These are phyloP conservation scores for Alternaria incomplexa DNA, from an alignment of 2,329 filamentous ascomycete genomes.

Conservation along the genomic window DNA sequence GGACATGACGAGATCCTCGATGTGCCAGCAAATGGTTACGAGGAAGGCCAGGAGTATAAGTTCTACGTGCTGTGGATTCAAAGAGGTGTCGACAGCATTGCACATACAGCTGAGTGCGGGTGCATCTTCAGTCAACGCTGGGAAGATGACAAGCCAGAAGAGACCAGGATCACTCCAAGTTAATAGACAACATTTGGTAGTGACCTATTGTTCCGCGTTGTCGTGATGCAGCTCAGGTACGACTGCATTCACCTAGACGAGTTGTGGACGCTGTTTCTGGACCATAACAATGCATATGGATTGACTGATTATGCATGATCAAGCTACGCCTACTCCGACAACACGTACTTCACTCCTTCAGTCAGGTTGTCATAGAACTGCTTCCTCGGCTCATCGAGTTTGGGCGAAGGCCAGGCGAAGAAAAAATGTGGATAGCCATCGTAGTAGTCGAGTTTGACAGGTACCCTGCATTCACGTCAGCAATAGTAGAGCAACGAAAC, in stretches of 20 bases:
- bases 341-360: constrained; percentile 32
- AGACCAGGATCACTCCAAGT: background rate
- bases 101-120: too few relatives aligned
- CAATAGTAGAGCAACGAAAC: background rate
- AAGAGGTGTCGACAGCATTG: background rate
- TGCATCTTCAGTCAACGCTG: too few relatives aligned
- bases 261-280: background rate
- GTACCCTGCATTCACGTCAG: constrained; percentile 33
- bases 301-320: background rate
- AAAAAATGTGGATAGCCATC: constrained; percentile 47
- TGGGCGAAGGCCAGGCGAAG: constrained; percentile 44
- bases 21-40: background rate
- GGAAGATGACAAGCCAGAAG: background rate
- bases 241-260: background rate
- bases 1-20: background rate
- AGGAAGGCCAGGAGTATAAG: too few relatives aligned
- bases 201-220: too few relatives aligned
- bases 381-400: constrained; percentile 30
- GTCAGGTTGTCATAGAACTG: constrained; percentile 31
- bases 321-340: background rate
- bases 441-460: constrained; percentile 41
- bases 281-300: background rate
- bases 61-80: background rate
- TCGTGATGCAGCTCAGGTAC: background rate
- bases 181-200: too few relatives aligned